Percentiles rank a stretch among this genome's conserved stretches.
Conservation (phyloP, 768 basidiomycete genomes). For the Pleurotus platypus region DNA sequence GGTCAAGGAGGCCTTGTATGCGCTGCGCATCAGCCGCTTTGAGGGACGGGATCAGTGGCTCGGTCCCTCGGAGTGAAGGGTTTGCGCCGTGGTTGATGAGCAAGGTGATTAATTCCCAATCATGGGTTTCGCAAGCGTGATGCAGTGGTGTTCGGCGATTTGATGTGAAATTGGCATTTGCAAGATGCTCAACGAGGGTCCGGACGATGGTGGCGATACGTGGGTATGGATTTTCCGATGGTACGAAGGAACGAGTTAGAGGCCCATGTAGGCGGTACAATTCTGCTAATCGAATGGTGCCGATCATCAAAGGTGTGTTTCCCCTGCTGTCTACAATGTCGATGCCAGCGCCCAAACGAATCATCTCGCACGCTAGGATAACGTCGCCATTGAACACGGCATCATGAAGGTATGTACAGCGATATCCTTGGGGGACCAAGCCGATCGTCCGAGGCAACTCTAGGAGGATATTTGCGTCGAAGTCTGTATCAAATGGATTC, state of each 20-base stretch:
- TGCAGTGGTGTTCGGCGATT: slow-evolving; percentile 11
- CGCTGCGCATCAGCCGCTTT: slow-evolving; percentile 6
- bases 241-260: neutral
- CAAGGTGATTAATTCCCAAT: slow-evolving; percentile 17
- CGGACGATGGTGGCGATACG: slow-evolving; percentile 10
- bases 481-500: slow-evolving; percentile 4
- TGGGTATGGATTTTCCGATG: neutral
- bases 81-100: slow-evolving; percentile 17
- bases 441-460: neutral
- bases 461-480: slow-evolving; percentile 3
- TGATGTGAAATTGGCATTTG: slow-evolving; percentile 12
- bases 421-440: neutral
- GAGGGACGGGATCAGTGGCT: slow-evolving; percentile 3
- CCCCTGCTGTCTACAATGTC: slow-evolving; percentile 6
- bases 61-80: slow-evolving; percentile 2
- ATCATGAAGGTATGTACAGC: slow-evolving; percentile 8
- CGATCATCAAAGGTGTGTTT: slow-evolving; percentile 8
- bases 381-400: slow-evolving; percentile 6
- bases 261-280: neutral
- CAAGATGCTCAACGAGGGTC: slow-evolving; percentile 17
- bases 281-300: neutral
- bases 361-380: slow-evolving; percentile 10
- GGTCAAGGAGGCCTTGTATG: neutral
- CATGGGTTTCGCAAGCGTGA: slow-evolving; percentile 11
- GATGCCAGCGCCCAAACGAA: slow-evolving; percentile 9